Evolutionary conservation across 345 rosid species (phyloP), one percentile per base, ranked within the genome.

Genomic region (Gossypium stocksii): DNA sequence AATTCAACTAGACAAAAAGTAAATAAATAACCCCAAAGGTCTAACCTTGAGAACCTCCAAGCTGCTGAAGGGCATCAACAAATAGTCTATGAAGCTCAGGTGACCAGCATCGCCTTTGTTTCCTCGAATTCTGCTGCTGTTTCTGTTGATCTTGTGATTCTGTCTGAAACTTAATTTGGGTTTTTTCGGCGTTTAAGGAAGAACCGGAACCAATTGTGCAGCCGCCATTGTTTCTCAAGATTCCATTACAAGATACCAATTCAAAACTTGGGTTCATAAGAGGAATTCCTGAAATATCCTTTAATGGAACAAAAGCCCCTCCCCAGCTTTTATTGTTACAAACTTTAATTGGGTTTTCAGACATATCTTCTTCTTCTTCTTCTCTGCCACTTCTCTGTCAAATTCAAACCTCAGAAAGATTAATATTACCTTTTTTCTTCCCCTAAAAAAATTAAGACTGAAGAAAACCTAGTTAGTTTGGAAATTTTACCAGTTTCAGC

Each of bases 41-140:
- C 84, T 80, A 61, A 88, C 97, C 95, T 80, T 84, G 81, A 54
- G 86, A 81, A 57, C 97, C 97, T 61, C 97, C 95, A 60, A 93
- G 94, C 48, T 70, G 81, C 6, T 86, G 87, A 77, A 93, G 89
- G 22, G 90, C 97, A 67, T 86, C 90, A 17, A 88, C 82, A 46
- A 93, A 93, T 53, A 85, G 86, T 23, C 86, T 83, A 76, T 88
- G 98, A 59, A 93, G 93, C 52, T 89, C 92, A 9, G 91, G 89
- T 22, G 98, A 88, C 97, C 98, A 93, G 78, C 84, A 87, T 57
- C 97, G 78, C 75, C 97, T 80, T 74, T 84, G 93, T 67, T 93
- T 90, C 91, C 86, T 87, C 72, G 68, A 56, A 75, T 77, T 72
- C 45, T 70, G 85, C 60, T 56, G 60, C 60, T 20, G 87, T 41